Conservation (phyloP, 768 basidiomycete species). For the Tricholoma terreum region DNA sequence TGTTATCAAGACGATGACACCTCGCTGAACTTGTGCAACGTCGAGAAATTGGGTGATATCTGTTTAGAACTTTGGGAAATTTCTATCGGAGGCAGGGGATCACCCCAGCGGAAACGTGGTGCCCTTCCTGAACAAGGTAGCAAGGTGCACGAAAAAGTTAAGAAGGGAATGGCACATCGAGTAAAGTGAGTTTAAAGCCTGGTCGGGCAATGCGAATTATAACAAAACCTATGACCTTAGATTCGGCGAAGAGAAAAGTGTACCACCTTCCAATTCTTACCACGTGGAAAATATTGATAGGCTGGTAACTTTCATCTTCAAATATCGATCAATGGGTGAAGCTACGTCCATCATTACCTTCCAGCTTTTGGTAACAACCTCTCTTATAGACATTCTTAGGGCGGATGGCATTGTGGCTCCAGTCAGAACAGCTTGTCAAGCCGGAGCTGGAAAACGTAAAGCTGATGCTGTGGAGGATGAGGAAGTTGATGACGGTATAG, state of each 20-base stretch:
- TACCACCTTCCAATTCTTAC: too few species aligned
- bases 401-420: conserved; percentile 9
- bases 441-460: neutral
- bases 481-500: neutral
- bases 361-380: neutral
- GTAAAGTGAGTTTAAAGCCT: conserved; percentile 16
- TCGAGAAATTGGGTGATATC: conserved; percentile 18
- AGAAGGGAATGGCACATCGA: conserved; percentile 25
- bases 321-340: conserved; percentile 19
- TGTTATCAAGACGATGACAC: conserved; percentile 24
- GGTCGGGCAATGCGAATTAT: too few species aligned
- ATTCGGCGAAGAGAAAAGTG: neutral
- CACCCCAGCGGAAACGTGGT: too few species aligned
- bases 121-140: neutral
- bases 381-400: conserved; percentile 7
- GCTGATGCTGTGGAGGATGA: neutral
- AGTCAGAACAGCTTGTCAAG: neutral
- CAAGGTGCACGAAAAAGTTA: conserved; percentile 23
- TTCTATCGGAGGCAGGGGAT: too few species aligned
- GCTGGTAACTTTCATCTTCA: conserved; percentile 6
- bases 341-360: neutral
- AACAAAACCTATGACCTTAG: neutral
- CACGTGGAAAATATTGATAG: neutral
- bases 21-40: conserved; percentile 8
- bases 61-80: conserved; percentile 2